Base-by-base conservation (phyloP, 2,329 filamentous ascomycete species). In the Hypoxylon sp. region DNA sequence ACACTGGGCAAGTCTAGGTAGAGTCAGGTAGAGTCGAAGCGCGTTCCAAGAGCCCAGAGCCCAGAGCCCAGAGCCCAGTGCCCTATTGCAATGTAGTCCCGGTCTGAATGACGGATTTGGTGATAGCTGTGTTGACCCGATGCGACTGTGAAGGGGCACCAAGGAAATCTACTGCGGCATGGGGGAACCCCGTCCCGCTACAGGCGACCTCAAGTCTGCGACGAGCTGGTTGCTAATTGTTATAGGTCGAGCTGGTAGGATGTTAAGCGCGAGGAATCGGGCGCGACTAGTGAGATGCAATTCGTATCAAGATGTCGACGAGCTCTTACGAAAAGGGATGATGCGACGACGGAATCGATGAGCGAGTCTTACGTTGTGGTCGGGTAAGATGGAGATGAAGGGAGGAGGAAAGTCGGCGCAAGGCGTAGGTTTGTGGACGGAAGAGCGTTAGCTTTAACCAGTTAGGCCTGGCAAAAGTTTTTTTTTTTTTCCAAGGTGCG, bases 1-100 rank as follows among this genome's bases (percentile, higher is more conserved):
- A 55, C 60, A 66, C 57, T 42, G 55, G n/a, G 63, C 65, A 70
- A 65, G 58, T 69, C 68, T 71, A 71, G 58, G 63, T 62, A 59
- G 33, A 48, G 62, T 63, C 51, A 71, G 58, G 63, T 62, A 59
- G 33, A 48, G 62, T 63, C 51, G 64, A 49, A 29, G 18, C 24
- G 37, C 38, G 54, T 52, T 55, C 60, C 41, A 52, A 58, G 53
- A 51, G 41, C 45, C n/a, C n/a, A n/a, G n/a, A n/a, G n/a, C n/a
- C n/a, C n/a, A n/a, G n/a, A n/a, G n/a, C n/a, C n/a, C n/a, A n/a
- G n/a, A n/a, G n/a, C n/a, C n/a, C n/a, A n/a, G n/a, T n/a, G n/a
- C n/a, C 47, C 45, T 61, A 6, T 51, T 55, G 49, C 43, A 67
- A 63, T 43, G 52, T 47, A 56, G 55, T 37, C 35, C 27, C 11